Base-by-base conservation (phyloP, 257 asterid genomes). In the Salvia rosmarinus region DNA sequence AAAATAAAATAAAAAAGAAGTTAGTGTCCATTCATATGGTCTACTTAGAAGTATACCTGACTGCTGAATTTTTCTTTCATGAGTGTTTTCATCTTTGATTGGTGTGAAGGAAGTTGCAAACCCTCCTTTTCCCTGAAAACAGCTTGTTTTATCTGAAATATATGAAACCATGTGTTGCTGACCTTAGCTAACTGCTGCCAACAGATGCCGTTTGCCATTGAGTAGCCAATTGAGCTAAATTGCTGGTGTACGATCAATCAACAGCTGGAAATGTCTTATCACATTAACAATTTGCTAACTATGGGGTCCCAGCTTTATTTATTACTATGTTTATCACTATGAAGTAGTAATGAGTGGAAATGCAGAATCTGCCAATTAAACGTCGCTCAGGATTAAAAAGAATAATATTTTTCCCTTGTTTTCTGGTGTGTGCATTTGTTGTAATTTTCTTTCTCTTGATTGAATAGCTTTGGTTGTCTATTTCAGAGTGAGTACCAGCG, bases 401-500 rank as follows among this genome's bases (percentile, higher is more conserved):
- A 46, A 56, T 20, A 58, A 17, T 42, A 34, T 32, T 40, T 43
- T 19, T 57, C 64, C 52, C 16, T 34, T 47, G 32, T 10, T 25
- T 47, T 16, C 0, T 47, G 19, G 9, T 66, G 28, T 17, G 44
- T 65, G 40, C 28, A 37, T 37, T 50, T 70, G 25, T 6, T 62
- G 35, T 20, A 5, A 5, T 39, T 11, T 61, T 52, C 55, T 49
- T 16, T 68, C 43, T 69, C 67, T 68, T 28, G 56, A 44, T 77
- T 68, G 67, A 35, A 51, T 12, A 64, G 62, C 51, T 78, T 64
- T 74, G 20, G 70, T 73, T 67, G 44, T 74, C 70, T 63, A 65
- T 80, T 70, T 67, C 88, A 95, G 99, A 91, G 97, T 78, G 96
- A 89, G 85, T 95, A 95, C 76, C 95, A 95, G 83, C 91, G 99